These are phyloP conservation scores for Mycena leptocephala DNA, from an alignment of 768 basidiomycete species.

Conservation along the genomic window DNA sequence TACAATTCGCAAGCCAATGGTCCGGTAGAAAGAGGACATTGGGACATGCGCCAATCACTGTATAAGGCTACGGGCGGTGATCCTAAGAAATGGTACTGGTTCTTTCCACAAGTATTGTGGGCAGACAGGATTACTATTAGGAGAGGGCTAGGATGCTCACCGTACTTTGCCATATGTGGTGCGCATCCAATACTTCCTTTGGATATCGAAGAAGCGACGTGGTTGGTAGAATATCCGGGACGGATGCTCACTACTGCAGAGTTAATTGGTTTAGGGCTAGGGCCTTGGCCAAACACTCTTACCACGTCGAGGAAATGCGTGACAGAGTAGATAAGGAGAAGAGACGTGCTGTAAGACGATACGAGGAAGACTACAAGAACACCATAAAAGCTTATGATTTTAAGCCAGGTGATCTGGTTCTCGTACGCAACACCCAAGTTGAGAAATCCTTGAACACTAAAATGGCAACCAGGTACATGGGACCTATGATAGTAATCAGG, in stretches of 20 bases:
- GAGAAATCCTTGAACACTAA: slow-evolving; percentile 50
- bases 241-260: neutral
- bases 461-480: slow-evolving; percentile 45
- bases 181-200: slow-evolving; percentile 50
- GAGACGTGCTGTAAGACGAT: neutral
- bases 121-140: slow-evolving; percentile 51
- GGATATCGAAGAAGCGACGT: slow-evolving; percentile 51
- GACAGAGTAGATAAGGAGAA: neutral
- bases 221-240: neutral
- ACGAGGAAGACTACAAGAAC: neutral
- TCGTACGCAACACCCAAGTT: slow-evolving; percentile 48
- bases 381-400: neutral
- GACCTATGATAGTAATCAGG: slow-evolving; percentile 50
- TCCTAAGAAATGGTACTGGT: slow-evolving; percentile 47
- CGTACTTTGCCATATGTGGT: slow-evolving; percentile 49
- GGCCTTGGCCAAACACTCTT: neutral
- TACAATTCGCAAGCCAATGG: slow-evolving; percentile 56
- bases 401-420: slow-evolving; percentile 45
- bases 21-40: slow-evolving; percentile 39
- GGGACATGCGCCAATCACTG: slow-evolving; percentile 49
- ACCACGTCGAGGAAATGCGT: neutral
- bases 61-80: slow-evolving; percentile 52
- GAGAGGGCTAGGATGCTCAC: slow-evolving; percentile 48
- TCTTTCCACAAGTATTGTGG: slow-evolving; percentile 50
- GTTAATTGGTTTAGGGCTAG: neutral